These are phyloP conservation scores for Sugiyamaella smithiae DNA, from an alignment of 805 yeast genomes.

Conservation along the genomic window DNA sequence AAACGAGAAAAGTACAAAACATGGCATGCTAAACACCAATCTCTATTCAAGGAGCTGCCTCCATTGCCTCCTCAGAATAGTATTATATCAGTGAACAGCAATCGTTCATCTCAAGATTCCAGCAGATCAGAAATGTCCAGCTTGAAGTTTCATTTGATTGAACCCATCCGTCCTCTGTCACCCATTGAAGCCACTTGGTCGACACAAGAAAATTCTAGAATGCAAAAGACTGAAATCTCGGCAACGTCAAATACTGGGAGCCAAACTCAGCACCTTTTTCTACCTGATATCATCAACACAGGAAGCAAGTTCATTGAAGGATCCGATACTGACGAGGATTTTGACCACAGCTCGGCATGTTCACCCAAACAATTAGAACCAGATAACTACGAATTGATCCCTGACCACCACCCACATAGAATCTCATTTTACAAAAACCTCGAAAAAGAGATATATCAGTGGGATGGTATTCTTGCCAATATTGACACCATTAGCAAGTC, in stretches of 20 bases:
- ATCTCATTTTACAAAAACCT: not conserved
- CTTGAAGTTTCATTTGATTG: no score
- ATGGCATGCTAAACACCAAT: not conserved
- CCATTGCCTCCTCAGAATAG: not conserved
- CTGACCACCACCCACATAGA: not conserved
- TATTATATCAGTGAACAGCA: no score
- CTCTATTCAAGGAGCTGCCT: not conserved
- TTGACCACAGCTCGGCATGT: not conserved
- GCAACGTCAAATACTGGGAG: not conserved
- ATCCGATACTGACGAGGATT: not conserved
- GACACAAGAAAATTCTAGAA: no score
- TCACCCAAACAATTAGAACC: no score
- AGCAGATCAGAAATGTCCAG: no score
- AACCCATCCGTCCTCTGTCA: not conserved
- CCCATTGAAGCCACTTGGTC: not conserved
- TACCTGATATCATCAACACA: not conserved
- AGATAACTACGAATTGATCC: no score
- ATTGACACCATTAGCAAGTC: constrained; percentile 12
- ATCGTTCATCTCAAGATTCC: no score
- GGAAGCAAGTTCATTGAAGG: not conserved
- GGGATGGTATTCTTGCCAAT: constrained; percentile 17
- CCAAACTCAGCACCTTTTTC: not conserved
- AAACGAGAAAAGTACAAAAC: not conserved
- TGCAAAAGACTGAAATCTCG: no score
- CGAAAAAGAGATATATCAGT: constrained; percentile 10